Conservation (phyloP, 2,329 filamentous ascomycete genomes). For the Scedosporium dehoogii region DNA sequence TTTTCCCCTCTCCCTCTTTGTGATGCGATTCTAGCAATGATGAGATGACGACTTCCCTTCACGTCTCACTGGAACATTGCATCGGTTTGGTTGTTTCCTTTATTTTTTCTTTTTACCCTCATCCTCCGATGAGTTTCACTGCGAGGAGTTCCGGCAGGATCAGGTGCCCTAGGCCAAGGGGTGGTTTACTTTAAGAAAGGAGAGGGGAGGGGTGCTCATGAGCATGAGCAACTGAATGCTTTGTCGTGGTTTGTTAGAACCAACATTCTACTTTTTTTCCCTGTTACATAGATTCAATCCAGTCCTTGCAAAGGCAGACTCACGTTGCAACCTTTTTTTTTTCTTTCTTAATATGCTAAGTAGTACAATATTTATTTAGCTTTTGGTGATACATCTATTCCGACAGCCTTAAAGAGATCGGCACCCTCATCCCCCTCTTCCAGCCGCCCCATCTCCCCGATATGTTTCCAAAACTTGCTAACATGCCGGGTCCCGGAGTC, state of each 20-base stretch:
- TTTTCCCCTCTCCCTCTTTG: background rate
- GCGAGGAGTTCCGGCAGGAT: background rate
- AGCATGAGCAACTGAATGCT: too few relatives aligned
- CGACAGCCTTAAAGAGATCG: slow-evolving; percentile 41
- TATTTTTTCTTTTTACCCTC: background rate
- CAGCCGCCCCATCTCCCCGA: slow-evolving; percentile 56
- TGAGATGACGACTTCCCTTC: background rate
- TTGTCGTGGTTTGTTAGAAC: background rate
- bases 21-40: background rate
- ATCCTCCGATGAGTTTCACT: background rate
- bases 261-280: background rate
- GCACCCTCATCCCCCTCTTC: slow-evolving; percentile 43
- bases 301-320: background rate
- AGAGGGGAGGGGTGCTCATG: background rate
- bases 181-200: background rate
- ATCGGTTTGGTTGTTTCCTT: background rate
- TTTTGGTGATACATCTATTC: slow-evolving; percentile 22
- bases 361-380: background rate
- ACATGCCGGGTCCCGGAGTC: slow-evolving; percentile 75
- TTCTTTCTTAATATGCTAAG: slow-evolving; percentile 5
- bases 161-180: background rate
- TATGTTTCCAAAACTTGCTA: slow-evolving; percentile 74
- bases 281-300: background rate
- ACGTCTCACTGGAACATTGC: background rate
- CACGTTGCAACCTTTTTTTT: slow-evolving; percentile 7